Evolutionary conservation across 225 moss, liverwort and hornwort genomes (phyloP), one percentile per base, ranked within the genome.

Genomic region (Straminergon stramineum): DNA sequence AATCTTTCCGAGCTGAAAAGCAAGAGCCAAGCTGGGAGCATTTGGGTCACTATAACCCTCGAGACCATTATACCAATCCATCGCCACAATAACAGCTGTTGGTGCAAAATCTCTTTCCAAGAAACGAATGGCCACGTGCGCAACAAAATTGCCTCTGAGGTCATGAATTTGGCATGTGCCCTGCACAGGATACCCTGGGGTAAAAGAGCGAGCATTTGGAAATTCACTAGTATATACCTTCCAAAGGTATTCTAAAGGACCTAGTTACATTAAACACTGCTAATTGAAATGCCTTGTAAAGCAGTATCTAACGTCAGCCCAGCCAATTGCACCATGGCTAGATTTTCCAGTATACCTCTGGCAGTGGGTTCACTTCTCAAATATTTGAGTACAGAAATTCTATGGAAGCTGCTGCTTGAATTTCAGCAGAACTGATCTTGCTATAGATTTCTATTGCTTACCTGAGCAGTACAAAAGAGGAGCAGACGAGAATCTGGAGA

Each of bases 61-160:
- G 21, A 95, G 94, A 35, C 99, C 99, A 75, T 99, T 95, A 86
- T 97, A 99, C 99, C 99, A 99, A 88, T 99, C 96, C 60, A 99
- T 94, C 55, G 95, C 97, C 71, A 95, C 94, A 88, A 97, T 93
- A 71, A 91, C 79, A 84, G 90, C 79, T 18, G 88, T 43, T 8
- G 89, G 91, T 84, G 90, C 89, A 65, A 86, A 84, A 81, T 93
- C 95, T 68, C 81, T 92, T 65, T 90, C 95, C 52, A 77, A 71
- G 85, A 95, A 97, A 67, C 92, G 93, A 74, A 99, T 91, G 66
- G 88, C 74, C 74, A 99, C 85, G 71, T 97, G 92, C 48, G 97
- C 92, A 10, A 99, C 93, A 83, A 96, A 99, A 75, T 95, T 97
- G 37, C 97, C 95, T 87, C 92, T 94, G 31, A 93, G 79, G 81